Conservation (phyloP, 2,329 filamentous ascomycete genomes). For the Cladosporium sp. region DNA sequence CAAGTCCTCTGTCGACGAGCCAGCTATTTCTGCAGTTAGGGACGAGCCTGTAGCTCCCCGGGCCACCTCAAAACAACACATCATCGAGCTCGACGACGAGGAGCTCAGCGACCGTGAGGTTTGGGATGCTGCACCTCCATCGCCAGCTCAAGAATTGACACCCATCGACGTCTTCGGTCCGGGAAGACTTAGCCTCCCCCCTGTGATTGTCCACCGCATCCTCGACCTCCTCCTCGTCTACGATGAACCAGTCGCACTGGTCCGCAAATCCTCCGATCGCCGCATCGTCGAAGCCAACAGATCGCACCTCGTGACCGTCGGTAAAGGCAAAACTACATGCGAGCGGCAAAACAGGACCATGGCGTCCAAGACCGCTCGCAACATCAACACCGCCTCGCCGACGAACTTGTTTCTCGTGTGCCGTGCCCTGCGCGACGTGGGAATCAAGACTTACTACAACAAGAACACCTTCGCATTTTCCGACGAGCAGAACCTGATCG, state of each 20-base stretch:
- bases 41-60: neutral
- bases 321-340: neutral
- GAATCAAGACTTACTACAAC: conserved; percentile 2
- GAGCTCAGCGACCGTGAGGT: neutral
- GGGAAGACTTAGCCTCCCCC: too few relatives aligned
- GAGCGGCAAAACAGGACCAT: neutral
- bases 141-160: neutral
- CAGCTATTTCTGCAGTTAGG: neutral
- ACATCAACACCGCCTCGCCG: conserved; percentile 8
- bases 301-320: neutral
- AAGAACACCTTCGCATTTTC: conserved; percentile 3
- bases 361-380: neutral
- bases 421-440: neutral
- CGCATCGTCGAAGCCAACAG: neutral
- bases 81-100: neutral
- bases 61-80: neutral
- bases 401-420: conserved; percentile 10
- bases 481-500: neutral
- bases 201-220: neutral
- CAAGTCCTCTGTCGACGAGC: neutral
- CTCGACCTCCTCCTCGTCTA: neutral
- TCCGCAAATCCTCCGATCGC: neutral
- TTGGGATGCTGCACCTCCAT: neutral
- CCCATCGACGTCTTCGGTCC: too few relatives aligned
- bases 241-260: neutral